Base-by-base conservation (phyloP, 352 stramenopile genomes). In the Halophytophthora polymorphica region DNA sequence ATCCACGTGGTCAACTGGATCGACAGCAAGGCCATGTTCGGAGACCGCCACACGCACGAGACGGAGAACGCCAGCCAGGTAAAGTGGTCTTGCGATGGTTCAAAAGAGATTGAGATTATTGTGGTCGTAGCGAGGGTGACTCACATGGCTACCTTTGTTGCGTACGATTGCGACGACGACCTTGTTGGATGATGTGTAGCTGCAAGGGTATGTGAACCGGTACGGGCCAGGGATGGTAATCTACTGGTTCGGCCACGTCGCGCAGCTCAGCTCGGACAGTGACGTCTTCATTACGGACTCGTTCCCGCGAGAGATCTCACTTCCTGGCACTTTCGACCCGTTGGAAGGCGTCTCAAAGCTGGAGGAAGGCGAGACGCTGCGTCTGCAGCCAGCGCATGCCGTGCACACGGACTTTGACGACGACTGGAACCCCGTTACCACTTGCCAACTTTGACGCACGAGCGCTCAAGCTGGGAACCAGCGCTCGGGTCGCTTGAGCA, bases 1-100 rank as follows among this genome's bases (percentile, higher is more conserved):
- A 43, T 84, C 7, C 69, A 71, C 37, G 59, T 94, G 21, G 77
- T 96, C n/a, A 82, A 90, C 53, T 96, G 87, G 87, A 94, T 95
- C 48, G 87, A 96, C 57, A 93, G 80, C 62, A 96, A 96, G 45
- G 87, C 85, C 25, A 95, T 96, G 85, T 96, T 93, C 45, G 83
- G 86, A 25, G 79, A 90, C 56, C 68, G 74, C 41, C 61, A 90
- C 58, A 88, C 80, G 2, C 83, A 92, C 51, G 77, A 92, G 39
- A 79, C 63, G 4, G 81, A 93, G 53, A 94, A 86, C 55, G 77
- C 71, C 14, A 72, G 65, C 50, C 76, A 84, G 69, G 73, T 81
- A 19, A 15, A 38, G 25, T 13, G 3, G 36, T 29, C 3, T 35
- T 22, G 12, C 33, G 21, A 6, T 4, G n/a, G 13, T 22, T 5